Evolutionary conservation across 2,329 filamentous ascomycete species (phyloP), one percentile per base, ranked within the genome.

Genomic region (Clonostachys rhizophaga): DNA sequence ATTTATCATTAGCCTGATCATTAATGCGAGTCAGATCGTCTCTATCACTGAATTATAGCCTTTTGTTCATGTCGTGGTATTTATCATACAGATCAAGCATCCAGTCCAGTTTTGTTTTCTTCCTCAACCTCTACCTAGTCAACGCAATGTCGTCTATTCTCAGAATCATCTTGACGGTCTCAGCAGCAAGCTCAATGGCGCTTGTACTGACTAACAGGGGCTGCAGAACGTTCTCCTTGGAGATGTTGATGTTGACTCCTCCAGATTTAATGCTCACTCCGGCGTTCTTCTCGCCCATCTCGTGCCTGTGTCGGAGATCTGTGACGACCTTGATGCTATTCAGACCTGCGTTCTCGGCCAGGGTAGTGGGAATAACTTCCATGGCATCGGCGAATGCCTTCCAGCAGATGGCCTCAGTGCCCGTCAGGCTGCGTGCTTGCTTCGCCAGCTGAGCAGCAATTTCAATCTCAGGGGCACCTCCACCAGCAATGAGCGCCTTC

Each of bases 271-370:
- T 97, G 73, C 91, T 96, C 53, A 99, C 91, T 58, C 94, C 95
- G 2, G 95, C 94, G 61, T 95, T 96, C 74, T 86, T 87, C 79
- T 97, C 91, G 47, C 92, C 94, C 70, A 91, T 86, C 58, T 94
- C 94, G 70, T 99, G 94, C 60, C 91, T 84, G 71, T 96, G 91
- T 63, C 94, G 82, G 62, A 99, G 74, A 60, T 97, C 94, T 24
- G 94, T 99, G 42, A 99, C 94, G 30, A 99, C 94, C 74, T 95
- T 96, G 79, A 99, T 99, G 66, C 89, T 92, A 78, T 99, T 99
- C 53, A 99, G 77, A 44, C 94, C 94, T 1, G 94, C 94, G 59
- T 99, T 99, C 74, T 99, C 94, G 1, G 94, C 95, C 56, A 99
- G 77, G 2, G 94, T 99, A 34, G 92, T 96, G 13, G 95, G 94